These are phyloP conservation scores for Lecanoromycetidae sp. DNA, from an alignment of 2,329 filamentous ascomycete species.

Conservation along the genomic window DNA sequence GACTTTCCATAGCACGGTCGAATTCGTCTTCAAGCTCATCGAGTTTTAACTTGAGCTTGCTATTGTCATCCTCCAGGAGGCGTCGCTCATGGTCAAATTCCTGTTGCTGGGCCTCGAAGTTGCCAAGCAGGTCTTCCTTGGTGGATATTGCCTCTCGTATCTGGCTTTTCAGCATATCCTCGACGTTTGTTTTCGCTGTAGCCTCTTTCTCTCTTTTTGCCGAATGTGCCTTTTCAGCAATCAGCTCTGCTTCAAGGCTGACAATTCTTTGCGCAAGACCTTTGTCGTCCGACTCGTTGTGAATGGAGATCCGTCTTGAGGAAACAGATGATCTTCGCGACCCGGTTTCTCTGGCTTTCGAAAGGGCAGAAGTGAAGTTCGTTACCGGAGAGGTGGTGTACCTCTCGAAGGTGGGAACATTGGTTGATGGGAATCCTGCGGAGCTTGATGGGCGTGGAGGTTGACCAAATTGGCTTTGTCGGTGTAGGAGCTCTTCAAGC, in stretches of 20 bases:
- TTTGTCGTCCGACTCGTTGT: constrained; percentile 48
- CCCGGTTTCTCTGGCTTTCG: constrained; percentile 27
- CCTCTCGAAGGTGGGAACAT: constrained; percentile 18
- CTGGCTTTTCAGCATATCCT: constrained; percentile 51
- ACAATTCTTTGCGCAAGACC: constrained; percentile 49
- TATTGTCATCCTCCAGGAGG: constrained; percentile 69
- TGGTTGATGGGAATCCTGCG: constrained; percentile 7
- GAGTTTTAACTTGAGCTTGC: constrained; percentile 59
- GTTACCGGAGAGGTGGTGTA: constrained; percentile 18
- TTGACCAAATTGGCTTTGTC: constrained; percentile 54
- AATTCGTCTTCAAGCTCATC: constrained; percentile 91
- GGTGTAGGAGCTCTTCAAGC: constrained; percentile 81
- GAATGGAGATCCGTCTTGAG: constrained; percentile 49
- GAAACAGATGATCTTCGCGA: constrained; percentile 46
- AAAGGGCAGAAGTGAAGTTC: constrained; percentile 29
- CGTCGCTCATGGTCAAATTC: constrained; percentile 81
- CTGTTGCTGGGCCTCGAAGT: constrained; percentile 81
- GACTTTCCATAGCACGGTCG: constrained; percentile 68
- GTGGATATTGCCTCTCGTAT: constrained; percentile 81
- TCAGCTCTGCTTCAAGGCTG: constrained; percentile 65
- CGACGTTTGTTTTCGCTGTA: constrained; percentile 43
- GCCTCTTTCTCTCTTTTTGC: constrained; percentile 59
- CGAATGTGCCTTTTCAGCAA: constrained; percentile 56
- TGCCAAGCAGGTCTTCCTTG: constrained; percentile 86
- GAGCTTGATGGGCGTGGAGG: constrained; percentile 29